Base-by-base conservation (phyloP, 2,329 filamentous ascomycete species). In the Monosporascus sp. region DNA sequence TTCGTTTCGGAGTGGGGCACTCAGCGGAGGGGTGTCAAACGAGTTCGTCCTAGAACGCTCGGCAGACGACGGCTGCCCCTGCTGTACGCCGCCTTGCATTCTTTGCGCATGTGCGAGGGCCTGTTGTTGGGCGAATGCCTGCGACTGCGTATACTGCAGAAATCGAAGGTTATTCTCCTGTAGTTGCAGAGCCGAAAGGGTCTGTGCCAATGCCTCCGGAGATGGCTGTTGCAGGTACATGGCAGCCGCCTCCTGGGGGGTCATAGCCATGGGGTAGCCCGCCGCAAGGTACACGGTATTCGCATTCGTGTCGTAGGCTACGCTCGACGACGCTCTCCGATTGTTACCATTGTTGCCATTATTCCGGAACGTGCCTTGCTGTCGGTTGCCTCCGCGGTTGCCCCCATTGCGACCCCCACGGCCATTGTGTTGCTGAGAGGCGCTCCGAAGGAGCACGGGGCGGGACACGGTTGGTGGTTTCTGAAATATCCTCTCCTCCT, bases 401-500 rank as follows among this genome's bases (percentile, higher is more conserved):
- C 74, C 48, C 3, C 58, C 77, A 45, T 78, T 59, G 8, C 66
- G 75, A 1, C 77, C 74, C 17, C 77, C 76, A 35, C 79, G 73
- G 35, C 72, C 70, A 20, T 72, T 70, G 52, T 82, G 76, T 49
- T 81, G 79, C 58, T 85, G 82, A 5, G 83, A 86, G 25, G 82
- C 80, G 64, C 82, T 86, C 56, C 83, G 75, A 48, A 84, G 58
- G 50, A 83, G 68, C n/a, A 80, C 74, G 9, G 82, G 82, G 17
- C 80, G 77, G 35, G 82, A 73, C 38, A 77, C 75, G 6, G 75
- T 68, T 2, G 77, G 67, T n/a, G 81, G 82, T 54, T 82, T 79
- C 57, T 82, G 79, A 64, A 77, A 85, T 43, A 81, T 75, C 54
- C 74, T 74, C 65, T 85, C 81, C 64, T 95, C 91, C 67, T 95